Percentiles rank a stretch among this genome's conserved stretches.
Conservation (phyloP, 148 eudicot species). For the Rhododendron mucronatum region DNA sequence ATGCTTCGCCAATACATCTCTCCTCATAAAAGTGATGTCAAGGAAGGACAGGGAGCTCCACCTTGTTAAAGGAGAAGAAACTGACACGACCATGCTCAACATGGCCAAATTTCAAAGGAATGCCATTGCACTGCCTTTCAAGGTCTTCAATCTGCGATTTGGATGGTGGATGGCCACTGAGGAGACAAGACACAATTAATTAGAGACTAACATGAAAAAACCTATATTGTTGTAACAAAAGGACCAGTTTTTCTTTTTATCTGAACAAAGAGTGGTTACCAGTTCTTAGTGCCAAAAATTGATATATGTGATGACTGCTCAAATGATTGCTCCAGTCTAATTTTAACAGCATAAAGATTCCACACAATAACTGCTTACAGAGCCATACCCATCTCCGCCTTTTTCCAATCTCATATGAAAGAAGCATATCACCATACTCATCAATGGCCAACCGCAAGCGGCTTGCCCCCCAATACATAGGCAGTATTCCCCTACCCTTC, state of each 20-base stretch:
- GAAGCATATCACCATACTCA: not conserved
- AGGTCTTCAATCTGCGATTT: conserved; percentile 49
- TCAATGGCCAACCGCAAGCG: not conserved
- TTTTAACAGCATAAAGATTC: not conserved
- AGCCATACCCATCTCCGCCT: not conserved
- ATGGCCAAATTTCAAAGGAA: conserved; percentile 52
- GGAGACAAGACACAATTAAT: not conserved
- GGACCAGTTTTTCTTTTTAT: not conserved
- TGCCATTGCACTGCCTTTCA: conserved; percentile 46
- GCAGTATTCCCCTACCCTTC: not conserved
- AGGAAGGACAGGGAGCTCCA: conserved; percentile 60
- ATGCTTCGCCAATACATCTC: not conserved
- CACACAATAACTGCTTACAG: not conserved
- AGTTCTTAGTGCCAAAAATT: not conserved
- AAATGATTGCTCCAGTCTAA: not conserved
- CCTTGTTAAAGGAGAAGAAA: conserved; percentile 55
- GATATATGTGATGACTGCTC: not conserved
- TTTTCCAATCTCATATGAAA: not conserved
- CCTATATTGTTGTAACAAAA: not conserved
- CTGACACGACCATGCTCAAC: conserved; percentile 79
- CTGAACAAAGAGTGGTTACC: not conserved
- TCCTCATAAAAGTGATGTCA: conserved; percentile 19
- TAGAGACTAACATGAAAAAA: not conserved
- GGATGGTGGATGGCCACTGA: conserved; percentile 65
- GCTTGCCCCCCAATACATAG: not conserved